These are phyloP conservation scores for Brassica juncea DNA, from an alignment of 345 rosid species.

Conservation along the genomic window DNA sequence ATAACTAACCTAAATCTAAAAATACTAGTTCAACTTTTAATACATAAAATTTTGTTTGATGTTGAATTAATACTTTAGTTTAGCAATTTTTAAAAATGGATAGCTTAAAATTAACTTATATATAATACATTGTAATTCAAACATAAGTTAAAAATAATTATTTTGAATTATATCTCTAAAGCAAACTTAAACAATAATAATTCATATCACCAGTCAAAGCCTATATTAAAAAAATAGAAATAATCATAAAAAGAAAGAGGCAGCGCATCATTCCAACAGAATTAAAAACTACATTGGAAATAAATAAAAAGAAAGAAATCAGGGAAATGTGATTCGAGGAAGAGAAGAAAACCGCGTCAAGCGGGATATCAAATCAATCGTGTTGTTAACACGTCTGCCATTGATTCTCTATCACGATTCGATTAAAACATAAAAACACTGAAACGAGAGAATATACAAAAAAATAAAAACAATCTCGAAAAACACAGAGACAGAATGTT, in stretches of 20 bases:
- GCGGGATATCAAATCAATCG: slow-evolving; percentile 16
- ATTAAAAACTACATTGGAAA: background rate
- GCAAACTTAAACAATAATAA: background rate
- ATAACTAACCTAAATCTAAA: too few relatives aligned
- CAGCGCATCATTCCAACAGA: background rate
- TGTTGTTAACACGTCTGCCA: slow-evolving; percentile 22
- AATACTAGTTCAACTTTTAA: too few relatives aligned
- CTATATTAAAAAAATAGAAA: background rate
- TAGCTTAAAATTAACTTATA: too few relatives aligned
- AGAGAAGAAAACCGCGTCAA: slow-evolving; percentile 33
- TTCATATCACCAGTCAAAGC: background rate
- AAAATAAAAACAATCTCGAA: background rate
- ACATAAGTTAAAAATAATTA: too few relatives aligned
- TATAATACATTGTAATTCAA: too few relatives aligned
- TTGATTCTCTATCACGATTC: slow-evolving; percentile 12
- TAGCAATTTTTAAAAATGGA: too few relatives aligned
- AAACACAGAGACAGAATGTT: slow-evolving; percentile 13
- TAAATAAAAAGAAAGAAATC: background rate
- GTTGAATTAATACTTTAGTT: too few relatives aligned
- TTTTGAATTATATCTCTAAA: background rate
- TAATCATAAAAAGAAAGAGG: background rate
- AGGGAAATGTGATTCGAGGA: slow-evolving; percentile 24
- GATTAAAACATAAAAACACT: background rate
- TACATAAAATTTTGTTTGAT: too few relatives aligned
- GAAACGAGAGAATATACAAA: background rate